Evolutionary conservation across 2,329 filamentous ascomycete genomes (phyloP).

Genomic region (Apiospora marii): DNA sequence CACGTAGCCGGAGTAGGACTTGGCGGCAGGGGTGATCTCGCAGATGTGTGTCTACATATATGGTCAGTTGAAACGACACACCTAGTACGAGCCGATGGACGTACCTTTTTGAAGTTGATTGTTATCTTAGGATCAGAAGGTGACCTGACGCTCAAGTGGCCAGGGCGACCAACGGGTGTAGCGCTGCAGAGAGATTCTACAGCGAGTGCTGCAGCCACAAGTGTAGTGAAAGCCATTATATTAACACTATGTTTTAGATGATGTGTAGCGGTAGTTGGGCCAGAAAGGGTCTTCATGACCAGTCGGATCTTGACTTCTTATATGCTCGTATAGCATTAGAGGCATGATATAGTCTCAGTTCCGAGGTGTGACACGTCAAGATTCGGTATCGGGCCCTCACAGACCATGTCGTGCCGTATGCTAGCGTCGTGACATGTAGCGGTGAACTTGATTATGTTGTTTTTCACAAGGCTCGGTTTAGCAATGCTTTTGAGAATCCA

Average conservation of each 20-base stretch:
- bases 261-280: no score
- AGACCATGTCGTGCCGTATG: no score
- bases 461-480: no score
- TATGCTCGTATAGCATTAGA: no score
- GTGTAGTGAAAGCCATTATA: background rate
- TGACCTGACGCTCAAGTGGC: background rate
- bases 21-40: conserved; percentile 50
- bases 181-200: background rate
- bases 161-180: background rate
- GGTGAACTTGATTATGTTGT: no score
- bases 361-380: no score
- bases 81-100: background rate
- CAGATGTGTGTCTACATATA: conserved; percentile 41
- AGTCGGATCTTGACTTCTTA: no score
- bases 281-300: no score
- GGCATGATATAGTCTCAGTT: no score
- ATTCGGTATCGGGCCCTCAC: no score
- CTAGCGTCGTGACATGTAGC: no score
- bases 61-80: background rate
- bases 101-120: background rate
- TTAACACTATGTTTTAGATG: background rate
- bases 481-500: no score
- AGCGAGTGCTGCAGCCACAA: background rate
- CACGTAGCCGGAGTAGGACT: conserved; percentile 52
- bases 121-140: background rate